phyloP scores from a whole-genome alignment of 257 asterid species.

The Euphrasia confusa region DNA sequence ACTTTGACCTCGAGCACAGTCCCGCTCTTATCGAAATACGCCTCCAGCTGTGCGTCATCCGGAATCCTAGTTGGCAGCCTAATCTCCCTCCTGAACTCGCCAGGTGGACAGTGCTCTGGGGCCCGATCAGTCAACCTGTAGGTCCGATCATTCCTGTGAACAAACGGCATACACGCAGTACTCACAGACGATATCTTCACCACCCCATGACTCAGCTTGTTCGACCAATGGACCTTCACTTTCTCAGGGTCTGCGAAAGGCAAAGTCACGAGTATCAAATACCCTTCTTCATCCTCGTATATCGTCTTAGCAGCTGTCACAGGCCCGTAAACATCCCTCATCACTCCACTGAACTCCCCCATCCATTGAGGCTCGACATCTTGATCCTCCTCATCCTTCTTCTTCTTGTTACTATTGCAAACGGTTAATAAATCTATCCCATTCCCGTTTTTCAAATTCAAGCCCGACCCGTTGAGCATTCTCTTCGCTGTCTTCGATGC shows the following conservation, averaged over 20 bases:
- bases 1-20: slow-evolving; percentile 65
- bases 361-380: slow-evolving; percentile 46
- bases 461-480: slow-evolving; percentile 44
- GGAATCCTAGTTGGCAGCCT: slow-evolving; percentile 64
- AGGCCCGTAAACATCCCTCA: slow-evolving; percentile 45
- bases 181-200: slow-evolving; percentile 64
- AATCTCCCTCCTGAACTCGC: slow-evolving; percentile 67
- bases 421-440: slow-evolving; percentile 38
- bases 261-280: slow-evolving; percentile 40
- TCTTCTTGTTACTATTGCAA: slow-evolving; percentile 36
- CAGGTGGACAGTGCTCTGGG: slow-evolving; percentile 76
- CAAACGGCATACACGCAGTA: slow-evolving; percentile 52
- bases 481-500: slow-evolving; percentile 33
- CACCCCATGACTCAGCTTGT: slow-evolving; percentile 54
- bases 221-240: slow-evolving; percentile 57
- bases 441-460: slow-evolving; percentile 41
- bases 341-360: slow-evolving; percentile 46
- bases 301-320: slow-evolving; percentile 52
- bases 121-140: slow-evolving; percentile 66
- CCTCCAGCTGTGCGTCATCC: slow-evolving; percentile 73
- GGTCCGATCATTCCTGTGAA: slow-evolving; percentile 56
- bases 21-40: slow-evolving; percentile 67
- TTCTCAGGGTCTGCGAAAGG: slow-evolving; percentile 47
- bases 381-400: slow-evolving; percentile 38
- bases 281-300: slow-evolving; percentile 57